These are phyloP conservation scores for Haematococcus sp. DNA, from an alignment of 139 green algal genomes.

Conservation along the genomic window DNA sequence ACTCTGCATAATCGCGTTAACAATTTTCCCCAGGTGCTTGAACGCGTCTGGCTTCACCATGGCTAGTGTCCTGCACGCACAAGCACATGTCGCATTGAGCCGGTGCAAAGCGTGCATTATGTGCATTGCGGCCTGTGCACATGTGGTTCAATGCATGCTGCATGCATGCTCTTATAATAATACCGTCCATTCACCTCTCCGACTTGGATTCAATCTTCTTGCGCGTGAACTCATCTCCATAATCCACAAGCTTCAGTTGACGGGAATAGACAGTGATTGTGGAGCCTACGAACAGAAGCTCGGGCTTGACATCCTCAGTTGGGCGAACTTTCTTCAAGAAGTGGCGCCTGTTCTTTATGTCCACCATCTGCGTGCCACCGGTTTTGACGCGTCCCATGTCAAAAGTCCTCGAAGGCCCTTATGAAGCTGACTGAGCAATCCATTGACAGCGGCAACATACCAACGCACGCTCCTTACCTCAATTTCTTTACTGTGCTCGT, in stretches of 20 bases:
- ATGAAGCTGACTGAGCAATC: background rate
- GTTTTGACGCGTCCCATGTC: background rate
- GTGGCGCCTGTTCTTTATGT: constrained; percentile 75
- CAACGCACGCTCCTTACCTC: constrained; percentile 58
- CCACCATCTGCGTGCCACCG: constrained; percentile 44
- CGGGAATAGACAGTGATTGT: constrained; percentile 65
- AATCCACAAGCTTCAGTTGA: constrained; percentile 73
- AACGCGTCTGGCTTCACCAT: constrained; percentile 82
- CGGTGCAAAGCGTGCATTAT: background rate
- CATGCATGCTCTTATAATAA: background rate
- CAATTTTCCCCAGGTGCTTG: constrained; percentile 67
- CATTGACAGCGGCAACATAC: background rate
- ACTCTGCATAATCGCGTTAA: constrained; percentile 57
- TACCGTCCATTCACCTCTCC: constrained; percentile 48
- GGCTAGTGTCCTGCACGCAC: constrained; percentile 59
- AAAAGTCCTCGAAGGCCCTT: constrained; percentile 3
- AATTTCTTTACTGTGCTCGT: constrained; percentile 55
- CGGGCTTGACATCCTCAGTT: constrained; percentile 45
- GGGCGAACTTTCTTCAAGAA: constrained; percentile 69
- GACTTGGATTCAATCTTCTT: constrained; percentile 30
- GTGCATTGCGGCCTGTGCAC: constrained; percentile 7
- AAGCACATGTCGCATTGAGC: background rate
- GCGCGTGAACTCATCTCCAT: constrained; percentile 73
- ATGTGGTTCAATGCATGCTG: background rate
- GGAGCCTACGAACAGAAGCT: constrained; percentile 63